Evolutionary conservation across 1,139 yeast species (phyloP).

Genomic region (Tardiomyces digboiensis): DNA sequence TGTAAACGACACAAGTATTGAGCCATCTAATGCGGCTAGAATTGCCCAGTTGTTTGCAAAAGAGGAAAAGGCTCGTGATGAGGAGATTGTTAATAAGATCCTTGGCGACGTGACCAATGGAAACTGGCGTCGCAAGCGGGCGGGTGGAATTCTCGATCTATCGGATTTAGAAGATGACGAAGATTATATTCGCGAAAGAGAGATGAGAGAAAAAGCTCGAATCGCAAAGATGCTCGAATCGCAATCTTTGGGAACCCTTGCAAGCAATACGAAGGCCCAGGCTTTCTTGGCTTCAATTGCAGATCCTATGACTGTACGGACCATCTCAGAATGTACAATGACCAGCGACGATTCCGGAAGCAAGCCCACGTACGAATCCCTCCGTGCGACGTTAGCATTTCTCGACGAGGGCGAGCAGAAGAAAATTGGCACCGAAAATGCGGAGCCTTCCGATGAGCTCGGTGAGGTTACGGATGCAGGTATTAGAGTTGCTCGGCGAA

Average conservation of each 20-base stretch:
- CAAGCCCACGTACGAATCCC: background rate
- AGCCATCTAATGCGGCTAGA: conserved; percentile 50
- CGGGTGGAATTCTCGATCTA: background rate
- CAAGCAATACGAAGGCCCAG: background rate
- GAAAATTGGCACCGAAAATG: background rate
- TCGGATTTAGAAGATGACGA: background rate
- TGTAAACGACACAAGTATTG: conserved; percentile 64
- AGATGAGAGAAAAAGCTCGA: background rate
- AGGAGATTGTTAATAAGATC: conserved; percentile 60
- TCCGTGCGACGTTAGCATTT: background rate
- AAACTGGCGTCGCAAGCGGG: background rate
- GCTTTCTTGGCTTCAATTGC: background rate
- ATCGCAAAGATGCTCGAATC: background rate
- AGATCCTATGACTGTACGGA: background rate
- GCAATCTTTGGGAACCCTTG: background rate
- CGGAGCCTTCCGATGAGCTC: background rate
- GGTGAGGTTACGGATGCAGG: background rate
- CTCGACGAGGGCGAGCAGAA: background rate
- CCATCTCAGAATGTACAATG: background rate
- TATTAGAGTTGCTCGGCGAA: background rate
- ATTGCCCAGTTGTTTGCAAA: conserved; percentile 54
- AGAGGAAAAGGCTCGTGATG: conserved; percentile 61
- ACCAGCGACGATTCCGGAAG: background rate
- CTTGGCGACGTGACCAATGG: conserved; percentile 53
- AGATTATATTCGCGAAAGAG: background rate